Percentiles rank a stretch among this genome's conserved stretches.
Conservation (phyloP, 176 grass and related monocot species). For the Carex cristatella region DNA sequence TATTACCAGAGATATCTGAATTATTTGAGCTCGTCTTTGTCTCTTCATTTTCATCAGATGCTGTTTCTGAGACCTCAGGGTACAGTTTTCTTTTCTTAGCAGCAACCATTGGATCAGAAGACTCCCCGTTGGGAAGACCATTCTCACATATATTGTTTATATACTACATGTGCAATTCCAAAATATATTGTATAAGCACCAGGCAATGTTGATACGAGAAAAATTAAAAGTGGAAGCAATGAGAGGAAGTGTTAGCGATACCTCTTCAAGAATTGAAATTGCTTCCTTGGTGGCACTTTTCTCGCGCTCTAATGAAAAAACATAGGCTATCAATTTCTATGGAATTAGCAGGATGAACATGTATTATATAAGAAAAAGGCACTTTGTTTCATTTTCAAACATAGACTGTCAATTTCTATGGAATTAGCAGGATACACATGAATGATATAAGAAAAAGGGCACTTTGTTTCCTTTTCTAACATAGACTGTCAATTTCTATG, state of each 20-base stretch:
- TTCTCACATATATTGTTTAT: conserved; percentile 27
- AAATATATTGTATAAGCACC: conserved; percentile 18
- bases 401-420: conserved; percentile 15
- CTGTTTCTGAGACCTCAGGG: conserved; percentile 18
- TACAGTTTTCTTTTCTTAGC: conserved; percentile 81
- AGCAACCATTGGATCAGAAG: conserved; percentile 28
- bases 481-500: conserved; percentile 16
- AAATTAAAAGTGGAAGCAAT: conserved; percentile 22
- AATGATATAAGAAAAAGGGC: conserved; percentile 2
- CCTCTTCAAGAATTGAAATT: conserved; percentile 73
- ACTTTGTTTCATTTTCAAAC: not conserved
- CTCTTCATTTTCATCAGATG: conserved; percentile 29
- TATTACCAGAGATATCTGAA: conserved; percentile 44
- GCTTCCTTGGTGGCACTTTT: conserved; percentile 98
- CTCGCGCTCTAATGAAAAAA: conserved; percentile 58
- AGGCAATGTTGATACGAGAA: conserved; percentile 12
- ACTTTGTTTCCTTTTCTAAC: not conserved
- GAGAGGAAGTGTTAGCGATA: conserved; percentile 16
- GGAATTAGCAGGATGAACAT: not conserved
- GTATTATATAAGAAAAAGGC: conserved; percentile 1
- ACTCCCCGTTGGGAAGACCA: conserved; percentile 24
- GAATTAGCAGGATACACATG: not conserved
- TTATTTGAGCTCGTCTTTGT: conserved; percentile 16
- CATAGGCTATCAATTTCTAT: conserved; percentile 13
- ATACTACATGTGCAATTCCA: conserved; percentile 44